Evolutionary conservation across 2,329 filamentous ascomycete species (phyloP), one percentile per base, ranked within the genome.

Genomic region (Cryphonectria japonica): DNA sequence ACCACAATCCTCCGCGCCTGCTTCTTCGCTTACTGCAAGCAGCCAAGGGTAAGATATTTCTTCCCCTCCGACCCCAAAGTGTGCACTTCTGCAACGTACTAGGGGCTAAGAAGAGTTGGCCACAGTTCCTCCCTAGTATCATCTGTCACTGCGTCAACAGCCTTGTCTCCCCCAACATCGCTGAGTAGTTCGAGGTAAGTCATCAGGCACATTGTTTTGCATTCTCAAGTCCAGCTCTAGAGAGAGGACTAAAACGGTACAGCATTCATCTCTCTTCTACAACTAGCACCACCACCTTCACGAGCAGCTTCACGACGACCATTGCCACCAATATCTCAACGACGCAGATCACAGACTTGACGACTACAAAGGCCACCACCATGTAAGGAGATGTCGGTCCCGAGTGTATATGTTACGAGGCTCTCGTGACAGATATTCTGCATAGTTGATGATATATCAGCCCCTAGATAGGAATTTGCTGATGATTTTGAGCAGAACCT

Each of bases 311-410:
- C 46, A 62, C 67, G 26, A 70, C 68, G n/a, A 66, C 67, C 22
- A 66, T 73, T 41, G 72, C 70, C 16, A 73, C 72, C 39, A 73
- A 70, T 34, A 60, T 65, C 9, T 73, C 70, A 11, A 73, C 72
- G 7, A 72, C 70, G 9, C 70, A 73, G 29, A 64, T 72, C 16
- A 73, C 69, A 7, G 67, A 71, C 69, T 26, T 73, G 16, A 64
- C 46, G 2, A 73, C 71, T 14, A 69, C 69, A 29, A 57, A 64
- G 26, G 39, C 39, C 39, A 73, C 63, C 26, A 71, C 69, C 22
- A 13, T 65, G 63, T 65, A 50, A 52, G 63, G 3, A 22, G 9
- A 22, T 50, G 11, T 14, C 26, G 14, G 34, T 14, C 26, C 19
- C 26, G 0, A 29, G 52, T 26, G 8, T 54, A 13, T 26, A 26